Conservation (phyloP, 768 basidiomycete genomes). For the Tylopilus subfusipes region DNA sequence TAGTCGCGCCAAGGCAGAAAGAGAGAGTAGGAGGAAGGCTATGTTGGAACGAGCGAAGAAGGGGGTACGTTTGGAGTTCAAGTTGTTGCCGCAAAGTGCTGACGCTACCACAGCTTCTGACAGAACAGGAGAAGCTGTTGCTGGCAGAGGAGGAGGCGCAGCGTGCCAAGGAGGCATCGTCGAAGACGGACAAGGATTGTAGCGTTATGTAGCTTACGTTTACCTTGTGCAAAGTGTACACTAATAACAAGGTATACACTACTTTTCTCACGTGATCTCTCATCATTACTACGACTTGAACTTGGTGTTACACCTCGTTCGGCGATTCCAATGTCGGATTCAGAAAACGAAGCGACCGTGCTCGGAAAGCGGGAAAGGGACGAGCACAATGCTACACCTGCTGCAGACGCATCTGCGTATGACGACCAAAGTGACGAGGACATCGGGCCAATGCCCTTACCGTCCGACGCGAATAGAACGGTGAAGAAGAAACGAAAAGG, state of each 20-base stretch:
- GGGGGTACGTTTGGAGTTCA: slow-evolving; percentile 48
- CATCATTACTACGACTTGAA: background rate
- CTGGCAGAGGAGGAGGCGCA: slow-evolving; percentile 53
- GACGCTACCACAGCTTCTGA: slow-evolving; percentile 43
- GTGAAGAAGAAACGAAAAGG: slow-evolving; percentile 84
- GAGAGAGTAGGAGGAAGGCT: slow-evolving; percentile 64
- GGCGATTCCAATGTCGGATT: slow-evolving; percentile 36
- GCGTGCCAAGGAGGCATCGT: slow-evolving; percentile 29
- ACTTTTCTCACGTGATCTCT: slow-evolving; percentile 13
- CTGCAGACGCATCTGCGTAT: slow-evolving; percentile 22
- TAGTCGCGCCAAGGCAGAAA: slow-evolving; percentile 74
- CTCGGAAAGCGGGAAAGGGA: slow-evolving; percentile 64
- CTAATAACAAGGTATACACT: background rate
- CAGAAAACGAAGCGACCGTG: slow-evolving; percentile 48
- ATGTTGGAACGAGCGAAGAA: slow-evolving; percentile 73
- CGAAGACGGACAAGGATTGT: slow-evolving; percentile 45
- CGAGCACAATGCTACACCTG: slow-evolving; percentile 13
- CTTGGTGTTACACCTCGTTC: background rate
- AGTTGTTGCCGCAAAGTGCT: background rate
- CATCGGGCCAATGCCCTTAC: slow-evolving; percentile 85
- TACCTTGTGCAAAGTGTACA: background rate
- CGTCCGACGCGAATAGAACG: slow-evolving; percentile 33
- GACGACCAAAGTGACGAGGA: slow-evolving; percentile 66
- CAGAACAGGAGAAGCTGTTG: slow-evolving; percentile 60
- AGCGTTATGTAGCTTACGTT: slow-evolving; percentile 46